phyloP scores from a whole-genome alignment of 2,329 filamentous ascomycete genomes.

The Fusarium sp. region DNA sequence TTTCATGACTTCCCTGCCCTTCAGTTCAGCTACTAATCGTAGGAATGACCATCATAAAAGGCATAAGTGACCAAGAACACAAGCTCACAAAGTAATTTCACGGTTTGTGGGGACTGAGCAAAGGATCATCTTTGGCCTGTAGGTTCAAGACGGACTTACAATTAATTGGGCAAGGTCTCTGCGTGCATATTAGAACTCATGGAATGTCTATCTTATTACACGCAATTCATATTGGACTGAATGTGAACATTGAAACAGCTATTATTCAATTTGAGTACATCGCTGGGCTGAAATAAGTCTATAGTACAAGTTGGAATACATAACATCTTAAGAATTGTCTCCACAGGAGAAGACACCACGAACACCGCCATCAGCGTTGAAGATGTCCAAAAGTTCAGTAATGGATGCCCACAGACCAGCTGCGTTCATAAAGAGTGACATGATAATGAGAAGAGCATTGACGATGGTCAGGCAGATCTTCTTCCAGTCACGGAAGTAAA shows the following conservation, averaged over 20 bases:
- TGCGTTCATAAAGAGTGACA: conserved; percentile 46
- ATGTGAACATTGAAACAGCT: background rate
- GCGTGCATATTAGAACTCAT: too few relatives aligned
- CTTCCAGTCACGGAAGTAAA: conserved; percentile 41
- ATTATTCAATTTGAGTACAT: background rate
- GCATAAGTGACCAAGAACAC: too few relatives aligned
- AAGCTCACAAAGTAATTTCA: too few relatives aligned
- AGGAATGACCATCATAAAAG: too few relatives aligned
- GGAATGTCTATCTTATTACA: too few relatives aligned
- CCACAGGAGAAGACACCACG: conserved; percentile 44
- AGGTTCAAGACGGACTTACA: too few relatives aligned
- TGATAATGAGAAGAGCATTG: conserved; percentile 40
- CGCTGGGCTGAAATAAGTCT: background rate
- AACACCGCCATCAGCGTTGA: conserved; percentile 32
- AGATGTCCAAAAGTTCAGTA: conserved; percentile 44
- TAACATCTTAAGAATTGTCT: conserved; percentile 30
- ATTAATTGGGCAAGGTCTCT: too few relatives aligned
- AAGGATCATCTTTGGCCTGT: too few relatives aligned
- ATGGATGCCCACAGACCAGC: conserved; percentile 47
- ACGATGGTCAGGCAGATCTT: conserved; percentile 39
- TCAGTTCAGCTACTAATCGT: too few relatives aligned
- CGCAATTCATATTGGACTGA: rapidly evolving
- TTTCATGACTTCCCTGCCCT: too few relatives aligned
- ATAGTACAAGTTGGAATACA: background rate
- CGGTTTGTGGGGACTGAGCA: too few relatives aligned